phyloP scores from a whole-genome alignment of 495 filamentous ascomycete species.

The Hypoxylon lienhwacheense region DNA sequence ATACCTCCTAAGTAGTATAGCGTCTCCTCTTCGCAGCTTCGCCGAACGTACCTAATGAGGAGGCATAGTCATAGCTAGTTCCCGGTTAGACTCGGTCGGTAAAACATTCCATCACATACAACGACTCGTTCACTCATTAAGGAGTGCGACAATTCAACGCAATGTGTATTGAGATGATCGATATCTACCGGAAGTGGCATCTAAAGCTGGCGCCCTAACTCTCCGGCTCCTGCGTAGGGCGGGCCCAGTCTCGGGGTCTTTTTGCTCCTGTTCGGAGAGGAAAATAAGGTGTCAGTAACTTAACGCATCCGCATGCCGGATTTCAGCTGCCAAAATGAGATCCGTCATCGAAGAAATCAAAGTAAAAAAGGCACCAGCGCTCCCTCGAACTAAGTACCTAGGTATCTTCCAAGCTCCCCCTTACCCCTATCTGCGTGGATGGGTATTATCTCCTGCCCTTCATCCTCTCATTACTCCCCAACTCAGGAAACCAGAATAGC shows the following conservation, averaged over 20 bases:
- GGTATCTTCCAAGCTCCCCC: conserved; percentile 34
- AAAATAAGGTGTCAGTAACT: conserved; percentile 12
- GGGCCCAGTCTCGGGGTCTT: neutral
- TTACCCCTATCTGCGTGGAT: conserved; percentile 15
- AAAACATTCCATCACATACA: too few species aligned
- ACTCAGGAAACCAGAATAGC: conserved; percentile 21
- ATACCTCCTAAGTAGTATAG: too few species aligned
- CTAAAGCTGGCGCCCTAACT: conserved; percentile 1
- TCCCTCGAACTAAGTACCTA: conserved; percentile 18
- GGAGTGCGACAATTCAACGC: conserved; percentile 4
- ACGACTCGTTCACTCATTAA: too few species aligned
- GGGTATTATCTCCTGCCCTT: conserved; percentile 25
- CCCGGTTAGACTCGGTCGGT: too few species aligned
- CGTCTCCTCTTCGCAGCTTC: too few species aligned
- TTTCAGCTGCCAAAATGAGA: conserved; percentile 18
- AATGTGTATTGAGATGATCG: conserved; percentile 23
- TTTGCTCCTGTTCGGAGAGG: conserved; percentile 6
- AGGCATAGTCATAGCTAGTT: too few species aligned
- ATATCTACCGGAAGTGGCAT: conserved; percentile 15
- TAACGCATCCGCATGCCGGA: conserved; percentile 3
- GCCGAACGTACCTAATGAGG: too few species aligned
- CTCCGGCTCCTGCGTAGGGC: neutral
- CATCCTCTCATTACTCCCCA: conserved; percentile 27
- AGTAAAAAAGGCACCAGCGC: conserved; percentile 11
- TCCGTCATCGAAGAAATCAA: conserved; percentile 22